Conservation (phyloP, 2,329 filamentous ascomycete species). For the Phoma sp. region DNA sequence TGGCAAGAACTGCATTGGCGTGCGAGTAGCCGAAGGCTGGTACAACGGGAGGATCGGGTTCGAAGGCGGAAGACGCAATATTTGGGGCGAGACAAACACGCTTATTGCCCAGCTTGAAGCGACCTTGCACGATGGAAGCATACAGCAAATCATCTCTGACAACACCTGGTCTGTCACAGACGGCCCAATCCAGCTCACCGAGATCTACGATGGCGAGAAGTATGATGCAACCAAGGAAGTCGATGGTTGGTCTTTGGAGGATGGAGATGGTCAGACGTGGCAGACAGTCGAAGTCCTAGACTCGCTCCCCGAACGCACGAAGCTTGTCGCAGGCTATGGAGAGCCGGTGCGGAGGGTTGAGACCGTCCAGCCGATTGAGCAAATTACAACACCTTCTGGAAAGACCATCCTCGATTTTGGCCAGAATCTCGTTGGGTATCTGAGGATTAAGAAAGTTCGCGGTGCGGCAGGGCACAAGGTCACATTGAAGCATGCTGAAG, state of each 20-base stretch:
- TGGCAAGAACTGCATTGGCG: background rate
- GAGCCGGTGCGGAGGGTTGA: background rate
- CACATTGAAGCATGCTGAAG: background rate
- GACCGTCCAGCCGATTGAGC: background rate
- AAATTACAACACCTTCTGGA: background rate
- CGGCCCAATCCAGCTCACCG: constrained; percentile 26
- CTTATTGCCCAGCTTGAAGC: constrained; percentile 1
- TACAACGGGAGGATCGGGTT: constrained; percentile 1
- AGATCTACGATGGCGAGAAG: constrained; percentile 62
- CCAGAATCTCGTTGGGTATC: constrained; percentile 6
- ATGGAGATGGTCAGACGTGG: background rate
- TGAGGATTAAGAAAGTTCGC: background rate
- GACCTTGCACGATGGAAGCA: background rate
- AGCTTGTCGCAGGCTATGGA: background rate
- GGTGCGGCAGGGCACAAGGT: background rate
- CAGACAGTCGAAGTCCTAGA: background rate
- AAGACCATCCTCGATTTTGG: constrained; percentile 6
- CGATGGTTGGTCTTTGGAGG: constrained; percentile 19
- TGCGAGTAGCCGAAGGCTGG: constrained; percentile 3
- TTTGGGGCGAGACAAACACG: background rate
- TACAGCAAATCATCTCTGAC: background rate
- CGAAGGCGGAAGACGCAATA: constrained; percentile 1
- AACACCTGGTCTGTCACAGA: background rate
- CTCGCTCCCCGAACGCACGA: background rate
- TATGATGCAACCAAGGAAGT: constrained; percentile 54